A percentile compares a stretch with the other conserved stretches of the same genome.
Evolutionary conservation across 495 filamentous ascomycete species (phyloP).

Genomic region (Talaromyces ruber): DNA sequence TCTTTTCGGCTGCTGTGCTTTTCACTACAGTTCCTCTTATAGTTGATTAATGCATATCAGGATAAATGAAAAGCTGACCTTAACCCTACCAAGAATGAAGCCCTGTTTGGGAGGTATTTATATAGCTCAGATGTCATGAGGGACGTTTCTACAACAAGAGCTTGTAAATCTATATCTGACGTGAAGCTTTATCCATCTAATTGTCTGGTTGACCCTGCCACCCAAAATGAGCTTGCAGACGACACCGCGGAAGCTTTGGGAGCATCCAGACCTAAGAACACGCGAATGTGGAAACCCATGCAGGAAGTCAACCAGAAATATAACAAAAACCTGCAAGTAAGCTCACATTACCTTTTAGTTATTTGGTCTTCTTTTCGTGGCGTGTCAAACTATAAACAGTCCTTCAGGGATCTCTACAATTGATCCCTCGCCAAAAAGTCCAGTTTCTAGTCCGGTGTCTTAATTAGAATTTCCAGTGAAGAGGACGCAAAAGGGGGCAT

Average conservation of each 20-base stretch:
- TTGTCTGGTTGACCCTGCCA: no score
- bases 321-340: neutral
- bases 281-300: slow-evolving; percentile 53
- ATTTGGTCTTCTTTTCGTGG: neutral
- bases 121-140: no score
- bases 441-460: neutral
- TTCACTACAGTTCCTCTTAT: no score
- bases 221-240: neutral
- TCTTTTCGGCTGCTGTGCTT: no score
- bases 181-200: neutral
- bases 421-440: neutral
- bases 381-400: neutral
- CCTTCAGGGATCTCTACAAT: neutral
- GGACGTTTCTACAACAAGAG: no score
- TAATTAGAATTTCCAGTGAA: neutral
- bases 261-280: slow-evolving; percentile 49
- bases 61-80: no score
- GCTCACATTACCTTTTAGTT: neutral
- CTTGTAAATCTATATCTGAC: neutral
- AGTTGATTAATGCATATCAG: no score
- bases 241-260: slow-evolving; percentile 43
- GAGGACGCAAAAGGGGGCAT: no score
- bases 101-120: no score
- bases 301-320: neutral
- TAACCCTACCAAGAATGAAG: no score